Percentiles rank a stretch among this genome's conserved stretches.
Evolutionary conservation across 164 flowering plant species (phyloP).

Genomic region (Vitis amurensis): DNA sequence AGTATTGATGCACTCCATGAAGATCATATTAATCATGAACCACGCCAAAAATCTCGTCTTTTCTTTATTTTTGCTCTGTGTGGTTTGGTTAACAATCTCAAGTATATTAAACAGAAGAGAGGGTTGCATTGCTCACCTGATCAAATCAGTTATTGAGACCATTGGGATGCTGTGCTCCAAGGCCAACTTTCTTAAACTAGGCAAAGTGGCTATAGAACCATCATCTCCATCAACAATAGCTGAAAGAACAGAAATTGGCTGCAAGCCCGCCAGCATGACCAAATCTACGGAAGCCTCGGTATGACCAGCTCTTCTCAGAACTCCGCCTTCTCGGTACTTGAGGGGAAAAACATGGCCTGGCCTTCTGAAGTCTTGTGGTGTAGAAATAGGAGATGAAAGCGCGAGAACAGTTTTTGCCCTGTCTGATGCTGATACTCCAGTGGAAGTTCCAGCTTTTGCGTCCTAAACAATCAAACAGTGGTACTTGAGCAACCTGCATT

Average conservation of each 20-base stretch:
- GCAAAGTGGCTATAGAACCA: slow-evolving; percentile 69
- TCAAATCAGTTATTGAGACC: slow-evolving; percentile 75
- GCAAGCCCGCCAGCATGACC: slow-evolving; percentile 64
- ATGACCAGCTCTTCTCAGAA: slow-evolving; percentile 81
- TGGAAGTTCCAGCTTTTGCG: slow-evolving; percentile 70
- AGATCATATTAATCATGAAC: too few relatives aligned
- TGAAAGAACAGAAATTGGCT: slow-evolving; percentile 71
- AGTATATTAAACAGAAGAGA: too few relatives aligned
- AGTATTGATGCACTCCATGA: too few relatives aligned
- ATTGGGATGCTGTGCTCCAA: slow-evolving; percentile 59
- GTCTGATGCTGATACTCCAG: slow-evolving; percentile 89
- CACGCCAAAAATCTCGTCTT: too few relatives aligned
- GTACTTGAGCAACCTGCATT: background rate
- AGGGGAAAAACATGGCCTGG: slow-evolving; percentile 98
- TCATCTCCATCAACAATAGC: slow-evolving; percentile 67
- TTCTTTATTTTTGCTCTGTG: too few relatives aligned
- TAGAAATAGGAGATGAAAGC: slow-evolving; percentile 68
- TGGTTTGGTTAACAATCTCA: too few relatives aligned
- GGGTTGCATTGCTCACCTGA: slow-evolving; percentile 45
- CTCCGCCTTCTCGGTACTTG: slow-evolving; percentile 84
- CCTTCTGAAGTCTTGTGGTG: slow-evolving; percentile 70
- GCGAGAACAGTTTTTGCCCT: slow-evolving; percentile 79
- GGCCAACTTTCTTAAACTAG: slow-evolving; percentile 57
- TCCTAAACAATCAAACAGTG: slow-evolving; percentile 40
- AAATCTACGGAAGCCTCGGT: slow-evolving; percentile 96